Evolutionary conservation across 192 early-diverging fungal genomes (phyloP).

Genomic region (Coemansia sp.): DNA sequence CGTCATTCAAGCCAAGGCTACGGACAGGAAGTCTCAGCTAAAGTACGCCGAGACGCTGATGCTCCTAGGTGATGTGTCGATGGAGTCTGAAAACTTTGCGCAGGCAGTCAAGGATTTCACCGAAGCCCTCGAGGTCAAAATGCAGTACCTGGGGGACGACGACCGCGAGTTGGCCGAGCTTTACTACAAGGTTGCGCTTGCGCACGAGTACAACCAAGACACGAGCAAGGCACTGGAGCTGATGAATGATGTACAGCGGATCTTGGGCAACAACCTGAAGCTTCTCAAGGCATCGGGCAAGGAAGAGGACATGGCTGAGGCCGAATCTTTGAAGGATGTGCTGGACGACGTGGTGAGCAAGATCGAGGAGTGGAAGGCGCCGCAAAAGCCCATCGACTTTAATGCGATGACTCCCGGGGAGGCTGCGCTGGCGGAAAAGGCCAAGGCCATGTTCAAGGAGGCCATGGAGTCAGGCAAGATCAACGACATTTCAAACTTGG

Average conservation of each 20-base stretch:
- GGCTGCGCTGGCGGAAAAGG: constrained; percentile 31
- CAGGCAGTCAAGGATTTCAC: constrained; percentile 49
- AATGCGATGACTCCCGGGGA: constrained; percentile 24
- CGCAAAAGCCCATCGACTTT: constrained; percentile 22
- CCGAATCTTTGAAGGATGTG: constrained; percentile 28
- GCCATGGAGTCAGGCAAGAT: constrained; percentile 44
- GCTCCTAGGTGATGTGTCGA: constrained; percentile 79
- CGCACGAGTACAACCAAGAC: constrained; percentile 49
- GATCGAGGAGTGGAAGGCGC: constrained; percentile 49
- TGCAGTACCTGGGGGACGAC: constrained; percentile 29
- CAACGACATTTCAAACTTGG: constrained; percentile 37
- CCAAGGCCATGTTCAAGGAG: constrained; percentile 38
- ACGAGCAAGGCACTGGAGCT: constrained; percentile 36
- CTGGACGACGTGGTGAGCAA: constrained; percentile 38
- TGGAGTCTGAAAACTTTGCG: constrained; percentile 72
- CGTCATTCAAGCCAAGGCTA: constrained; percentile 67
- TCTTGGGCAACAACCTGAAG: constrained; percentile 29
- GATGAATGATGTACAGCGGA: constrained; percentile 45
- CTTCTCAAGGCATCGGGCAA: constrained; percentile 1
- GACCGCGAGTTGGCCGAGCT: constrained; percentile 51
- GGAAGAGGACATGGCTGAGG: constrained; percentile 19
- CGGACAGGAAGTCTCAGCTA: constrained; percentile 57
- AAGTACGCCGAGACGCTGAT: constrained; percentile 60
- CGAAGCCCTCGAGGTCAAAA: constrained; percentile 34
- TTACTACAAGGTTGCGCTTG: constrained; percentile 53